These are phyloP conservation scores for Coprinopsis cinerea DNA, from an alignment of 768 basidiomycete genomes.

Conservation along the genomic window DNA sequence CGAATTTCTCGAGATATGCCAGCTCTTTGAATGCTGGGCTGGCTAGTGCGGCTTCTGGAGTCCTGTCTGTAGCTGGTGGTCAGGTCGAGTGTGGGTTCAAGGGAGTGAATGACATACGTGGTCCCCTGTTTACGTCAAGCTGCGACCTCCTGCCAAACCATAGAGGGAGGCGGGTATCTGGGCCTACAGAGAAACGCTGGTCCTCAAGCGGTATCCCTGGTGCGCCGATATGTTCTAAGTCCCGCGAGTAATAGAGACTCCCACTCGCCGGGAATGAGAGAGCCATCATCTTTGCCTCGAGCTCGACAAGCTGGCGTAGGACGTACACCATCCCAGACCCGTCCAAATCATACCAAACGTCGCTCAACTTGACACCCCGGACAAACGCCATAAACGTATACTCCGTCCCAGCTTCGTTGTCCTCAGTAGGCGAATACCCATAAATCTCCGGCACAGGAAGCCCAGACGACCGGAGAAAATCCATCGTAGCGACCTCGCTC, in stretches of 20 bases:
- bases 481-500: constrained; percentile 43
- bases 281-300: too few species aligned
- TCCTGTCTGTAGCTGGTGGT: constrained; percentile 35
- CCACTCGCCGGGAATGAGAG: too few species aligned
- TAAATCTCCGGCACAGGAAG: constrained; percentile 38
- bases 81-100: too few species aligned
- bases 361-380: constrained; percentile 32
- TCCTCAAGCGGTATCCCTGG: constrained; percentile 31
- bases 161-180: constrained; percentile 35
- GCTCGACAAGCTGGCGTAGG: constrained; percentile 37
- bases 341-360: constrained; percentile 33
- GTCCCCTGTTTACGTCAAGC: constrained; percentile 46
- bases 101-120: constrained; percentile 38
- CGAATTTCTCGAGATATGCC: constrained; percentile 43
- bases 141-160: constrained; percentile 47
- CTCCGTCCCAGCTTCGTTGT: constrained; percentile 36
- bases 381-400: constrained; percentile 44
- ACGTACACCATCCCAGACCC: constrained; percentile 35
- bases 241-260: too few species aligned
- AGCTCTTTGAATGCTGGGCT: constrained; percentile 40
- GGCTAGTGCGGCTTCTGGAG: constrained; percentile 35
- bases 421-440: constrained; percentile 33
- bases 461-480: constrained; percentile 30
- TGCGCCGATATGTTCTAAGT: constrained; percentile 34
- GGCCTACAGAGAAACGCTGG: constrained; percentile 40